Base-by-base conservation (phyloP, 2,329 filamentous ascomycete genomes). In the Dactylellina cionopaga region DNA sequence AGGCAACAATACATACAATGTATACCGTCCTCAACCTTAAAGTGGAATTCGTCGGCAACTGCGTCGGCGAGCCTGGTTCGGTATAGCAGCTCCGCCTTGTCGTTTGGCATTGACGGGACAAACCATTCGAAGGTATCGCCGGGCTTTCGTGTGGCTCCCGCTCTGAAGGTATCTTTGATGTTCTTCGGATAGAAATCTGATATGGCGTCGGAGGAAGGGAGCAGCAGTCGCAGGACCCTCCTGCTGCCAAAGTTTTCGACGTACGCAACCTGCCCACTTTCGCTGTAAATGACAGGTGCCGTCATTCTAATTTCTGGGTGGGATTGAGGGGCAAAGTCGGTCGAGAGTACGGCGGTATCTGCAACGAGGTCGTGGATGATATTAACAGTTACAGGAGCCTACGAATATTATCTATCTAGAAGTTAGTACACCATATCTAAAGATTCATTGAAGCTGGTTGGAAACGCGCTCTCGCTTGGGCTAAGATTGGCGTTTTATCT, bases 61-160 rank as follows among this genome's bases (percentile, higher is more conserved):
- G 37, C 37, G 31, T 71, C 66, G 2, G 58, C 66, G 10, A 71
- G 19, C 41, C 56, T 71, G 1, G 27, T 39, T 17, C 58, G 43
- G 13, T 58, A 71, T 9, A 41, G 13, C 1, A 43, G 4, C 29
- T 59, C 58, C 11, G 35, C 19, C 24, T 22, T 47, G 13, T 64
- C 59, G 6, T 27, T 47, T 3, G 33, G n/a, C 3, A 3, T 25
- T 4, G 33, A 41, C 17, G 15, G 3, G 11, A 71, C 19, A n/a
- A 58, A 71, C 66, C 59, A 58, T 10, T 71, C 66, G 10, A 58
- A 15, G 5, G 25, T 52, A 17, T 64, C 66, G 9, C 66, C 66
- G 5, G 66, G 66, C 15, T 37, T 58, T 2, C 52, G 44, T 0
- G 66, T 41, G 22, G 22, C 29, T 9, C 35, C 24, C 5, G 17